Evolutionary conservation across 225 moss, liverwort and hornwort genomes (phyloP), one percentile per base, ranked within the genome.

Genomic region (Physcomitrellopsis africana): DNA sequence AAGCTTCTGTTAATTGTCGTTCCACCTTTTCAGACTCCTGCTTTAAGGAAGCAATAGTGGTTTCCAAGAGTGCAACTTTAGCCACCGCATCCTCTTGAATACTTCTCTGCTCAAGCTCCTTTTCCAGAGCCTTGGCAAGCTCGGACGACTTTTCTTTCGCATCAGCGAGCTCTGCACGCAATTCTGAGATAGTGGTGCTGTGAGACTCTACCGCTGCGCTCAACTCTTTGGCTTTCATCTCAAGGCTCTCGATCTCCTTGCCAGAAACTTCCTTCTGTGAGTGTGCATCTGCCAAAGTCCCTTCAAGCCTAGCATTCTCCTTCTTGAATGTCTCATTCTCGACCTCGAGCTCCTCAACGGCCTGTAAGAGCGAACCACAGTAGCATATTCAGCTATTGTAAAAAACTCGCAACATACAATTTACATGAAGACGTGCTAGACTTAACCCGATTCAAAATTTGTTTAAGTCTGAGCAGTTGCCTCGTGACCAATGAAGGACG

Each of bases 301-400:
- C 78, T 49, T 80, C 80, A 45, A 86, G 64, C 55, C 72, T 78
- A 24, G 52, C 10, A 16, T 75, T 86, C 72, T 85, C 82, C 66
- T 85, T 76, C 73, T 79, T 76, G 60, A 78, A 37, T 54, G 22
- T 64, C 63, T 81, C 75, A 52, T 77, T 67, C 77, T 83, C 68
- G 42, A 22, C 18, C 64, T 80, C 67, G 26, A 78, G 74, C 27
- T 75, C 77, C 32, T 83, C 75, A 60, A 78, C 58, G 46, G 42
- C 68, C 86, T 86, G 72, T 52, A 16, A 56, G 56, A 60, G 72
- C n/a, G 49, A 23, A 77, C 51, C 51, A 55, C 42, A 52, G 26
- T 13, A 68, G 17, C 15, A 51, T 18, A 26, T 20, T 55, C 10
- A 60, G 52, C 16, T 27, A 41, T 52, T 60, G 32, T 49, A 29